Evolutionary conservation across 2,329 filamentous ascomycete genomes (phyloP).

Genomic region (Colletotrichum sp.): DNA sequence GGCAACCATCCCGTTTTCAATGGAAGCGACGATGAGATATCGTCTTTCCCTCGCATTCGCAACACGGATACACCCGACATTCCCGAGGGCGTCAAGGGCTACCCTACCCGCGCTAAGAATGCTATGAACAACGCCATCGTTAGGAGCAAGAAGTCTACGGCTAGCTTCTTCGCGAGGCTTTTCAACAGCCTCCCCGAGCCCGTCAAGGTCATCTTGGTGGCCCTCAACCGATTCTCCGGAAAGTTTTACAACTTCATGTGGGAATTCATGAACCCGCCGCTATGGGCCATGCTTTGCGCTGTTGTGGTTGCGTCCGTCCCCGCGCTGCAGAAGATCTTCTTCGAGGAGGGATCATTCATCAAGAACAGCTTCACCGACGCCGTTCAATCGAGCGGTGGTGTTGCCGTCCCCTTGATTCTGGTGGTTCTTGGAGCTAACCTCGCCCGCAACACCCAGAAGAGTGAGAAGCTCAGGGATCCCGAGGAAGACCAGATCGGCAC

Average conservation of each 20-base stretch:
- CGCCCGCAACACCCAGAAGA: constrained; percentile 85
- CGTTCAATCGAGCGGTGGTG: constrained; percentile 81
- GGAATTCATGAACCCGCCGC: constrained; percentile 97
- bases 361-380: constrained; percentile 92
- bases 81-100: constrained; percentile 45
- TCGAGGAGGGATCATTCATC: constrained; percentile 85
- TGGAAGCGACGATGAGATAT: constrained; percentile 54
- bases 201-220: constrained; percentile 38
- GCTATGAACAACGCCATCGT: constrained; percentile 32
- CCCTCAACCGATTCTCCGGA: constrained; percentile 36
- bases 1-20: constrained; percentile 32
- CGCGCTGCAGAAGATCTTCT: constrained; percentile 81
- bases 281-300: constrained; percentile 96
- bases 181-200: constrained; percentile 46
- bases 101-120: constrained; percentile 40
- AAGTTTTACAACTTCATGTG: constrained; percentile 71
- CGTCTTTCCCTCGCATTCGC: constrained; percentile 65
- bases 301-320: constrained; percentile 91
- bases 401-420: constrained; percentile 93
- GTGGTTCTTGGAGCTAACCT: constrained; percentile 96
- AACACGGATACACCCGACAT: constrained; percentile 45
- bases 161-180: constrained; percentile 26
- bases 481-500: constrained; percentile 74
- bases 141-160: constrained; percentile 25
- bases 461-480: constrained; percentile 65